Conservation (phyloP, 2,329 filamentous ascomycete genomes). For the Zymoseptoria ardabiliae region DNA sequence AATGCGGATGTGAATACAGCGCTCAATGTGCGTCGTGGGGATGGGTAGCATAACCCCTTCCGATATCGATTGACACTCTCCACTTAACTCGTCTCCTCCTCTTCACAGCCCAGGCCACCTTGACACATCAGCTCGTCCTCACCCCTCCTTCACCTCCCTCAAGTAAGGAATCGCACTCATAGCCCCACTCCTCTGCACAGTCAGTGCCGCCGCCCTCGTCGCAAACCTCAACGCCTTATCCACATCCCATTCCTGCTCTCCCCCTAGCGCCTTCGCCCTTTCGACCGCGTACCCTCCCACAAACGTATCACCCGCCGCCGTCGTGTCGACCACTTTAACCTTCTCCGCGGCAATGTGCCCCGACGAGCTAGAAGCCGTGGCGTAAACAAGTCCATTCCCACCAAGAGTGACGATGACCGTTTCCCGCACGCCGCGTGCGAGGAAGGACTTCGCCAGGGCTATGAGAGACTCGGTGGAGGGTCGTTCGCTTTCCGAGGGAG, state of each 20-base stretch:
- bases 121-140: too few species aligned
- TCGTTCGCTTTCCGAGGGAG: background rate
- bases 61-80: too few species aligned
- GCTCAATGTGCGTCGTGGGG: too few species aligned
- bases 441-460: constrained; percentile 47
- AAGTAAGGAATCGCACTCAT: constrained; percentile 62
- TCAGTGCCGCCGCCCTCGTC: constrained; percentile 56
- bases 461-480: constrained; percentile 15
- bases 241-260: constrained; percentile 41
- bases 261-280: constrained; percentile 46
- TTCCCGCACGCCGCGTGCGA: constrained; percentile 62
- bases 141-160: constrained; percentile 43
- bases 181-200: constrained; percentile 59
- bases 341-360: constrained; percentile 48
- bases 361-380: constrained; percentile 14
- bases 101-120: too few species aligned
- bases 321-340: constrained; percentile 81
- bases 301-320: constrained; percentile 90
- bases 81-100: too few species aligned
- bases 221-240: constrained; percentile 54
- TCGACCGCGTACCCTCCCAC: constrained; percentile 78
- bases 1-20: too few species aligned
- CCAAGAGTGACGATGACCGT: constrained; percentile 83
- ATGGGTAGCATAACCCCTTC: too few species aligned
- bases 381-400: constrained; percentile 33